These are phyloP conservation scores for Carex littledalei DNA, from an alignment of 176 grass and related monocot species.

Conservation along the genomic window DNA sequence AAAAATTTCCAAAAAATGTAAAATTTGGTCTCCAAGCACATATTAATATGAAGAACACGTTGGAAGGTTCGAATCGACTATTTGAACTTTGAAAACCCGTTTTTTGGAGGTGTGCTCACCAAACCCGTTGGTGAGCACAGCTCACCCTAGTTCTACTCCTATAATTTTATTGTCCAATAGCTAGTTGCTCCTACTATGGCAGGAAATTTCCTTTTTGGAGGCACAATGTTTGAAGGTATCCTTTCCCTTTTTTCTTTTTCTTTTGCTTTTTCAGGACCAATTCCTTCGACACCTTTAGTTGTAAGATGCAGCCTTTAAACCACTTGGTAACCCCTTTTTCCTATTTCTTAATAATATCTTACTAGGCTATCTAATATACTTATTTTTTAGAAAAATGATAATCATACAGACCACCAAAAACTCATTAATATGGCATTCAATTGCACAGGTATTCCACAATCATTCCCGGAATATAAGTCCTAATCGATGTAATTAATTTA, in stretches of 20 bases:
- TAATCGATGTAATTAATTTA: not conserved
- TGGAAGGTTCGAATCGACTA: no score
- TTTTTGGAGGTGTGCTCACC: no score
- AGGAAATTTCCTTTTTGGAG: not conserved
- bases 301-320: constrained; percentile 3
- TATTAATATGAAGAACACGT: no score
- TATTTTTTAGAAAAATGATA: not conserved
- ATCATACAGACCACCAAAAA: not conserved
- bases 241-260: not conserved
- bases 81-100: no score
- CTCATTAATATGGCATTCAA: not conserved
- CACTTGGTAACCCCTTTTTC: not conserved
- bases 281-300: not conserved
- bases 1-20: no score
- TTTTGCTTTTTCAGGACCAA: not conserved
- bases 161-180: not conserved
- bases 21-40: no score
- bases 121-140: no score
- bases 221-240: not conserved
- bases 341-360: not conserved
- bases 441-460: not conserved
- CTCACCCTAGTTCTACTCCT: no score
- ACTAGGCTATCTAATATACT: not conserved
- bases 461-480: not conserved
- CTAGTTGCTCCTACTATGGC: not conserved